A percentile compares a stretch with the other conserved stretches of the same genome.
These are phyloP conservation scores for Vanrija sp. DNA, from an alignment of 1,284 basidiomycete species.

Conservation along the genomic window DNA sequence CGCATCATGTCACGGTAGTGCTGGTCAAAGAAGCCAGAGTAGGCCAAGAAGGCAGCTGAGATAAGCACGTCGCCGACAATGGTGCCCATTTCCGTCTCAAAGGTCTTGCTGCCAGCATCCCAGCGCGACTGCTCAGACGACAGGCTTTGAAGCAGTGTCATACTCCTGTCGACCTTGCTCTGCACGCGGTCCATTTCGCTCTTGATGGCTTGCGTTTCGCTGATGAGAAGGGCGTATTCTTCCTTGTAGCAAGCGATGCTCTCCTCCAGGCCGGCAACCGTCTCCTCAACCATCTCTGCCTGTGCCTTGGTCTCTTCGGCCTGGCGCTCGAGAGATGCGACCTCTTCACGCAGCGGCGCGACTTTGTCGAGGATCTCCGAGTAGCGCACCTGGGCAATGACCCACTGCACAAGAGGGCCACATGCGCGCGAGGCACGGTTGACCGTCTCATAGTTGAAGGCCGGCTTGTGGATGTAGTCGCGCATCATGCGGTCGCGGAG, in stretches of 20 bases:
- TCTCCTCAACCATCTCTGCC: conserved; percentile 80
- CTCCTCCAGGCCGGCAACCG: conserved; percentile 87
- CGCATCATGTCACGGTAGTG: conserved; percentile 97
- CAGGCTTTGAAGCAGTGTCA: conserved; percentile 89
- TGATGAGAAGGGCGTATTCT: conserved; percentile 95
- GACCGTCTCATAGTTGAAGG: conserved; percentile 93
- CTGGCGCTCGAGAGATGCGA: conserved; percentile 85
- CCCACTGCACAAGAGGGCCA: conserved; percentile 98
- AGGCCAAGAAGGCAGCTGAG: conserved; percentile 94
- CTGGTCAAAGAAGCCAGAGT: conserved; percentile 98
- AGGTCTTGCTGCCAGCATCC: conserved; percentile 92
- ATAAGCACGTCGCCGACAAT: conserved; percentile 96
- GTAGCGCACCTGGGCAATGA: conserved; percentile 92
- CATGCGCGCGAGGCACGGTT: conserved; percentile 95
- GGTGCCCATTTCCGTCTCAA: conserved; percentile 98
- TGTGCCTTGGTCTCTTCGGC: conserved; percentile 91
- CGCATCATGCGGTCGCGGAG: conserved; percentile 89
- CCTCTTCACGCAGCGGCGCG: conserved; percentile 92
- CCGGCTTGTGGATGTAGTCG: conserved; percentile 86
- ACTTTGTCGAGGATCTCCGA: conserved; percentile 98
- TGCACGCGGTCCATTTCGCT: conserved; percentile 97
- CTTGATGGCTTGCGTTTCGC: conserved; percentile 96
- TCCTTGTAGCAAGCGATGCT: conserved; percentile 95
- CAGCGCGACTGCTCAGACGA: conserved; percentile 93
- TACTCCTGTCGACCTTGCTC: conserved; percentile 92